Evolutionary conservation across 2,329 filamentous ascomycete species (phyloP).

Genomic region (Leptographium wingfieldii): DNA sequence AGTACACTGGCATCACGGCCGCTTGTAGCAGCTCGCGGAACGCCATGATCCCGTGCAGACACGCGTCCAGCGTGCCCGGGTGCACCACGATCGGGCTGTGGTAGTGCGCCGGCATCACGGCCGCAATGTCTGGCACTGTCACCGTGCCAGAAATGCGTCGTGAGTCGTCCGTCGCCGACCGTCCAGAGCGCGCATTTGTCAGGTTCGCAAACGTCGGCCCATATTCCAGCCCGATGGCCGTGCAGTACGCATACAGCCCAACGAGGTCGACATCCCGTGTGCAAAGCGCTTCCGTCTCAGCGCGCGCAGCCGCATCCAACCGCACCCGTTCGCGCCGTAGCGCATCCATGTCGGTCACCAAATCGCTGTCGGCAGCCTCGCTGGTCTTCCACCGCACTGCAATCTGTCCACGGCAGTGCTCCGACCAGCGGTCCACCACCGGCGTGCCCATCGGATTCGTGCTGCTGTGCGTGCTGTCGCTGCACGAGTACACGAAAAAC

Average conservation of each 20-base stretch:
- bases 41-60: conserved; percentile 13
- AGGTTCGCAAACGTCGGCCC: conserved; percentile 14
- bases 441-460: conserved; percentile 6
- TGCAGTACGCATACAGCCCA: conserved; percentile 11
- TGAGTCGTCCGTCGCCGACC: background rate
- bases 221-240: conserved; percentile 13
- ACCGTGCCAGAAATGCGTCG: conserved; percentile 8
- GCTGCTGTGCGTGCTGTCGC: conserved; percentile 9
- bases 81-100: conserved; percentile 12
- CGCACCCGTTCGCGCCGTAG: background rate
- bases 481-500: conserved; percentile 15
- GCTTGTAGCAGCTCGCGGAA: conserved; percentile 11
- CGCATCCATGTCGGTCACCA: conserved; percentile 5
- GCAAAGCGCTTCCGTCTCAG: conserved; percentile 2
- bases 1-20: conserved; percentile 13
- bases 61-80: conserved; percentile 14
- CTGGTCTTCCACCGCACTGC: conserved; percentile 3
- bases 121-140: conserved; percentile 8
- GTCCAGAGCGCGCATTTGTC: conserved; percentile 4
- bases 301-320: background rate
- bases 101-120: conserved; percentile 10
- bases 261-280: conserved; percentile 5
- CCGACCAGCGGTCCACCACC: conserved; percentile 10
- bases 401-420: conserved; percentile 16
- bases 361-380: background rate